Percentiles rank a stretch among this genome's conserved stretches.
Evolutionary conservation across 768 basidiomycete species (phyloP).

Genomic region (Sutorius australiensis): DNA sequence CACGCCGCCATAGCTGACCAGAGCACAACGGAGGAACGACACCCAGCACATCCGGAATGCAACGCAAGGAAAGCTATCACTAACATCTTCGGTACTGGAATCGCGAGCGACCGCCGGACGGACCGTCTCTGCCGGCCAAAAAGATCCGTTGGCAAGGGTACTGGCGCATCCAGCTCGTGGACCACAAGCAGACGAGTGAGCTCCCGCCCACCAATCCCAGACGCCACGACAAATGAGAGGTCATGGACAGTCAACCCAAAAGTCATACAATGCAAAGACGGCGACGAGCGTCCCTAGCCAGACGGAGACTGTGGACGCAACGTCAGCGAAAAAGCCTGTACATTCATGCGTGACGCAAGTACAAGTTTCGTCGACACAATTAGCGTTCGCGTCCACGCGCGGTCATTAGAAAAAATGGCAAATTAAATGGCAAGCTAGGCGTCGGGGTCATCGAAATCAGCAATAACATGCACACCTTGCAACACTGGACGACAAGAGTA

Average conservation of each 20-base stretch:
- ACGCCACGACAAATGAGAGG: conserved; percentile 8
- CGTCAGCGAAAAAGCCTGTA: neutral
- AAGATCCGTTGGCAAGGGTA: conserved; percentile 6
- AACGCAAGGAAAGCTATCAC: neutral
- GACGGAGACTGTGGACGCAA: conserved; percentile 1
- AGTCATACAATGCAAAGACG: conserved; percentile 8
- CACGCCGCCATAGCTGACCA: conserved; percentile 10
- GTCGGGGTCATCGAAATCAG: neutral
- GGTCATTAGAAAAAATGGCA: conserved; percentile 8
- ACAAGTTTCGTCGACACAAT: neutral
- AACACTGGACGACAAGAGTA: neutral
- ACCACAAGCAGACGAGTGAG: too few species aligned
- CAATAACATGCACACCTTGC: neutral
- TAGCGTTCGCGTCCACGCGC: neutral
- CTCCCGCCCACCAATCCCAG: neutral
- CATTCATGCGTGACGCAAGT: neutral
- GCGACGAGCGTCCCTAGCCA: conserved; percentile 7
- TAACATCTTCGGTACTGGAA: conserved; percentile 3
- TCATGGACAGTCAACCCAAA: neutral
- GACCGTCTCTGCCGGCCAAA: conserved; percentile 10
- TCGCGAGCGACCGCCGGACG: neutral
- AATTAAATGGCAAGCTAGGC: conserved; percentile 8
- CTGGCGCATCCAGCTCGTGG: neutral
- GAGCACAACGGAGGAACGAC: conserved; percentile 8
- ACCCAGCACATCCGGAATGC: neutral